Conservation (phyloP, 208 protist species). For the Acanthamoeba lenticulata region DNA sequence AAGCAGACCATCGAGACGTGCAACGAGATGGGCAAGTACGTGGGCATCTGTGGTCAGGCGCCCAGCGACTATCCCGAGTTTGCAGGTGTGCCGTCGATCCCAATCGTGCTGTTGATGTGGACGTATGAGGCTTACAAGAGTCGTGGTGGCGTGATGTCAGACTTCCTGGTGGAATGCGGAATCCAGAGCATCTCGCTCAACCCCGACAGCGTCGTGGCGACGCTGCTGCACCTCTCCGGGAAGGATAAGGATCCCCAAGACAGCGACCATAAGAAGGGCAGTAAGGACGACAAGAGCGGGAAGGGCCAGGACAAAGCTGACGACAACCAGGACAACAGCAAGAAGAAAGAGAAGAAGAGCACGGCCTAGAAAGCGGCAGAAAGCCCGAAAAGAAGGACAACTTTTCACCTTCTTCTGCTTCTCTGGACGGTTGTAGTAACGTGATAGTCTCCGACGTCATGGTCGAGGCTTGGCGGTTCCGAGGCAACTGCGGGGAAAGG, state of each 20-base stretch:
- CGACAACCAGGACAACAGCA: background rate
- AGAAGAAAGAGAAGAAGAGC: background rate
- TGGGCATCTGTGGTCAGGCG: constrained; percentile 81
- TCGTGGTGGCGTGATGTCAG: background rate
- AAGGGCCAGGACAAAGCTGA: background rate
- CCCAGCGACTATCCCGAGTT: constrained; percentile 80
- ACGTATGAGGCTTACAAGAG: background rate
- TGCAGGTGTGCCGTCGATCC: constrained; percentile 9
- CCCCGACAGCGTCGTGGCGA: constrained; percentile 71
- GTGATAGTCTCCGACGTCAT: no score
- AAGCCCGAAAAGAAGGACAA: no score
- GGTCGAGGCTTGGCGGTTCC: no score
- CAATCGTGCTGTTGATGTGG: no score
- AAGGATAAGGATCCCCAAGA: constrained; percentile 16
- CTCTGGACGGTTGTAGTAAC: no score
- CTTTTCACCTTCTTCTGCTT: no score
- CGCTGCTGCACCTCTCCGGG: background rate
- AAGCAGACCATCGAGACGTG: constrained; percentile 58
- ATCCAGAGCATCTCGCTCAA: constrained; percentile 79
- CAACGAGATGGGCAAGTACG: constrained; percentile 72
- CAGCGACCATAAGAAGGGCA: background rate
- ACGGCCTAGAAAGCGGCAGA: no score
- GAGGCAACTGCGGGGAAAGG: no score
- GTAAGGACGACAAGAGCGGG: background rate
- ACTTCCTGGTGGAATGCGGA: constrained; percentile 75